Base-by-base conservation (phyloP, 2,329 filamentous ascomycete genomes). In the Botrytis deweyae region DNA sequence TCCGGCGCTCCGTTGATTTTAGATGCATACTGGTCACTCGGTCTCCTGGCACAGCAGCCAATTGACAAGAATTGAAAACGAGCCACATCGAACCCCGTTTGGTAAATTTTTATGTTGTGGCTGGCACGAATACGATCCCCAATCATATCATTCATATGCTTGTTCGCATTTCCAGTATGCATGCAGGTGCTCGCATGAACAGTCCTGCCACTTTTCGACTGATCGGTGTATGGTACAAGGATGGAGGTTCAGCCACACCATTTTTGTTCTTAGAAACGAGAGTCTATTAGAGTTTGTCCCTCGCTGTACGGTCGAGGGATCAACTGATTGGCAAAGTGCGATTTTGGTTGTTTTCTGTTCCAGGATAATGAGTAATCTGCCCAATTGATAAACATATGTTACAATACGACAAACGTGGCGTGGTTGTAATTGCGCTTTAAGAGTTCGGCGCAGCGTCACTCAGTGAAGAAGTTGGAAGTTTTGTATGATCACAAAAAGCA, bases 11-110 rank as follows among this genome's bases (percentile, higher is more conserved):
- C 6, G 20, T 59, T 38, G 36, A 16, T 18, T 63, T 42, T 18
- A 42, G 22, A 63, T 29, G 20, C 22, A n/a, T 29, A 9, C 40
- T 42, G 4, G 8, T 22, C 12, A 1, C 14, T 42, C n/a, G 16
- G 40, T 12, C 46, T 42, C 10, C 18, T 38, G 36, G 25, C 20
- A 38, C 29, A 58, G 36, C 25, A n/a, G 25, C 55, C 36, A 52
- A 14, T 29, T 18, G 40, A 33, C 49, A 58, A 58, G 66, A 49
- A 42, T 58, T n/a, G n/a, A 20, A 25, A 12, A 33, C 18, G 42
- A 68, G 66, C 66, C 66, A 68, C 49, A 40, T 49, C 49, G 25
- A 68, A 68, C 22, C 25, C 36, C 25, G 36, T 25, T 55, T n/a
- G 18, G 38, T 58, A 42, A 38, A 36, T n/a, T 8, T 7, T 9